Conservation (phyloP, 305 asterid genomes). For the Galium porrigens region DNA sequence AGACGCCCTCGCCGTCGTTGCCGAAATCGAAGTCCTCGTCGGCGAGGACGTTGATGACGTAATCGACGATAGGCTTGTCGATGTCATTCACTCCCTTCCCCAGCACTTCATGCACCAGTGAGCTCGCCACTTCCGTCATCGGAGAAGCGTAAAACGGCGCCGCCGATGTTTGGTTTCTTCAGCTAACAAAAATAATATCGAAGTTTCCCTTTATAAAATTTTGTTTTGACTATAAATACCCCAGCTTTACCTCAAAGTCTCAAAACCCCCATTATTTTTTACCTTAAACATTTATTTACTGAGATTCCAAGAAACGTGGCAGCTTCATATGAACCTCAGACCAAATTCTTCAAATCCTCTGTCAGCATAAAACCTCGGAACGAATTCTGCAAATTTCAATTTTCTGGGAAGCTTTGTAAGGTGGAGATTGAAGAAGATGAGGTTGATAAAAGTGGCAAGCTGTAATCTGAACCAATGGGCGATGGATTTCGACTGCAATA, state of each 20-base stretch:
- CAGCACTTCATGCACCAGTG: constrained; percentile 67
- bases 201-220: too few relatives aligned
- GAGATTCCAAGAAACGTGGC: neutral
- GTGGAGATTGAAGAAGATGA: constrained; percentile 30
- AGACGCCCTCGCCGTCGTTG: constrained; percentile 74
- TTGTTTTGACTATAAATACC: too few relatives aligned
- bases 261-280: too few relatives aligned
- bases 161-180: neutral
- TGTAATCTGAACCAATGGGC: constrained; percentile 99
- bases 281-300: neutral
- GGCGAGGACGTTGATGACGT: constrained; percentile 77
- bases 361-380: neutral
- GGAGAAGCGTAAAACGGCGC: neutral
- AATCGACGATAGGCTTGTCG: constrained; percentile 86
- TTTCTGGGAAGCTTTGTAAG: neutral
- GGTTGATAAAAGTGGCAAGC: constrained; percentile 77
- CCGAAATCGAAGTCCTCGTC: constrained; percentile 98
- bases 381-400: neutral
- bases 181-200: neutral
- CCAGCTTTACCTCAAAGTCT: too few relatives aligned
- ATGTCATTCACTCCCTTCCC: constrained; percentile 55
- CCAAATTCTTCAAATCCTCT: neutral
- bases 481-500: constrained; percentile 90
- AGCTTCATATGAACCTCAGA: neutral
- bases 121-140: constrained; percentile 85